Conservation (phyloP, 805 yeast species). For the Saccharomycopsis selenospora region DNA sequence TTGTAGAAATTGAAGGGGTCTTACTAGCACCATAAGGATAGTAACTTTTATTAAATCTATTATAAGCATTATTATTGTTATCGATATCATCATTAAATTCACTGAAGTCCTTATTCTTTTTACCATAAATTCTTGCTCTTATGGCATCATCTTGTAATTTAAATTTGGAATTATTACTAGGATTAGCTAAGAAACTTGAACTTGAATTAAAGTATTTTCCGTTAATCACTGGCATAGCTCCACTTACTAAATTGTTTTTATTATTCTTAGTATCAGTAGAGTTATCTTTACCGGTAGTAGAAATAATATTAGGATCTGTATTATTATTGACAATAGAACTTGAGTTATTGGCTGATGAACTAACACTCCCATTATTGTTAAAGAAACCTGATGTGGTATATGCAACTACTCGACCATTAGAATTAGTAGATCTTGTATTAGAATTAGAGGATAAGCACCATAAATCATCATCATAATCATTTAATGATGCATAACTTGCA, state of each 20-base stretch:
- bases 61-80: not conserved
- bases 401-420: slow-evolving; percentile 3
- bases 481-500: slow-evolving; percentile 73
- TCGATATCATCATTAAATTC: not conserved
- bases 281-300: not conserved
- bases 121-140: slow-evolving; percentile 15
- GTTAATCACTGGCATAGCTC: too few species aligned
- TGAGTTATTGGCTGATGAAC: not conserved
- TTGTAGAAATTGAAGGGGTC: slow-evolving; percentile 14
- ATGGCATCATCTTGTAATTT: not conserved
- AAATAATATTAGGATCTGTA: too few species aligned
- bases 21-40: slow-evolving; percentile 4
- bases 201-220: slow-evolving; percentile 9
- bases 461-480: slow-evolving; percentile 40
- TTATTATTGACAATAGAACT: not conserved
- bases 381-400: slow-evolving; percentile 19
- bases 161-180: slow-evolving; percentile 31
- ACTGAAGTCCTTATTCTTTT: slow-evolving; percentile 10
- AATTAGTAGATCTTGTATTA: not conserved
- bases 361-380: slow-evolving; percentile 9
- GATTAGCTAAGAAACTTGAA: slow-evolving; percentile 37
- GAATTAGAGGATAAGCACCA: not conserved
- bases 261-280: too few species aligned
- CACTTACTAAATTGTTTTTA: too few species aligned
- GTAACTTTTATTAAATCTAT: not conserved